Conservation (phyloP, 176 grass and related monocot species). For the Triticum dicoccoides region DNA sequence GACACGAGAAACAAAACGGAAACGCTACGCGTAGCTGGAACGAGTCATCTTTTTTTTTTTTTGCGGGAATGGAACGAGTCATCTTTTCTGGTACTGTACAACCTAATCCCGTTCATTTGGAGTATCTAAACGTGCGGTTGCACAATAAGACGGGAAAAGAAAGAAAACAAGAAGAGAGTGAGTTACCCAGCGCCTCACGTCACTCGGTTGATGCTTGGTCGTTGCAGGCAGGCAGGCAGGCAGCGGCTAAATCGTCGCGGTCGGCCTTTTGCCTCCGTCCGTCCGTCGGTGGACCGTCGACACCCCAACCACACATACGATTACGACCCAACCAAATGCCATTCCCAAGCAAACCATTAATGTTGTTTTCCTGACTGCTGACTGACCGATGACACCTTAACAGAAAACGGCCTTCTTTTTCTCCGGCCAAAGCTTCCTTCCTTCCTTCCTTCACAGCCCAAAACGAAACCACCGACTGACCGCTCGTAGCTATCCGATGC, state of each 20-base stretch:
- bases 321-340: not conserved
- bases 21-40: not conserved
- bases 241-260: not conserved
- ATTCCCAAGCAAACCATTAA: too few species aligned
- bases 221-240: not conserved
- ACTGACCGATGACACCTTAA: not conserved
- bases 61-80: not conserved
- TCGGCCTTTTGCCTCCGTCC: not conserved
- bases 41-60: not conserved
- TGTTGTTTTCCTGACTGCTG: not conserved
- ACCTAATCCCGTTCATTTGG: not conserved
- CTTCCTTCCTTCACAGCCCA: not conserved
- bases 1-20: not conserved
- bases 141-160: not conserved
- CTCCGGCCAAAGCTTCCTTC: not conserved
- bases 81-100: not conserved
- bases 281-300: too few species aligned
- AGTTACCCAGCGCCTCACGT: not conserved
- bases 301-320: not conserved
- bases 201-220: not conserved
- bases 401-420: constrained; percentile 6
- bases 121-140: too few species aligned
- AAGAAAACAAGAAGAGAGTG: not conserved
- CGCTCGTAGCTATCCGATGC: not conserved
- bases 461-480: not conserved